phyloP scores from a whole-genome alignment of 352 stramenopile genomes.

The Peronospora belbahrii region DNA sequence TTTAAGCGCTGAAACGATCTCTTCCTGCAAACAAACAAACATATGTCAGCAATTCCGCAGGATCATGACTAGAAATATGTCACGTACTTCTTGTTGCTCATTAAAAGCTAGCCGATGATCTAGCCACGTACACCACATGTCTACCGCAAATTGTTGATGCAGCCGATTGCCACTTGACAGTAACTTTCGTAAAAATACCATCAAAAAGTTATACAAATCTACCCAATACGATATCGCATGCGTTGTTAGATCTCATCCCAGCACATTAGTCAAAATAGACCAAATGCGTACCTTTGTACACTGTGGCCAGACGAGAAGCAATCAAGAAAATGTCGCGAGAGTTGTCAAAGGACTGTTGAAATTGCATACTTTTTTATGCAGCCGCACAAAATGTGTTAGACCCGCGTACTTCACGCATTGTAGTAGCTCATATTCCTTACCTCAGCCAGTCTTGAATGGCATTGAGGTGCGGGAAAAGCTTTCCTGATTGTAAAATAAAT shows the following conservation, averaged over 20 bases:
- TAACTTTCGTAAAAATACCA: slow-evolving; percentile 75
- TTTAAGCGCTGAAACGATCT: slow-evolving; percentile 48
- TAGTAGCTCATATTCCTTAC: slow-evolving; percentile 14
- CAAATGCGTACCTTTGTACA: slow-evolving; percentile 32
- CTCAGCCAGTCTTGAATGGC: slow-evolving; percentile 65
- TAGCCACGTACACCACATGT: slow-evolving; percentile 68
- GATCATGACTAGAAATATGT: slow-evolving; percentile 1
- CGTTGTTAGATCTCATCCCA: not conserved
- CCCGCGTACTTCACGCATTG: not conserved
- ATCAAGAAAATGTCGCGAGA: slow-evolving; percentile 42
- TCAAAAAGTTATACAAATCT: slow-evolving; percentile 79
- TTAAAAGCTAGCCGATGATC: slow-evolving; percentile 36
- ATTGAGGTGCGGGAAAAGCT: slow-evolving; percentile 39
- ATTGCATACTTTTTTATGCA: slow-evolving; percentile 32
- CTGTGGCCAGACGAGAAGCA: slow-evolving; percentile 31
- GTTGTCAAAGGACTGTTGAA: slow-evolving; percentile 35
- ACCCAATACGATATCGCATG: slow-evolving; percentile 1
- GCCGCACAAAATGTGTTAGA: slow-evolving; percentile 1
- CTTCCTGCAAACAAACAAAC: slow-evolving; percentile 26
- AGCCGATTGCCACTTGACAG: slow-evolving; percentile 37
- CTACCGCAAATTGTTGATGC: slow-evolving; percentile 54
- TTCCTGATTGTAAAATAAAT: slow-evolving; percentile 35
- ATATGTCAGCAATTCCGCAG: not conserved
- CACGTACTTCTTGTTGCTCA: slow-evolving; percentile 55
- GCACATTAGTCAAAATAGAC: not conserved